A percentile compares a stretch with the other conserved stretches of the same genome.
phyloP scores from a whole-genome alignment of 208 protist genomes.

The Wallacemonas sp. region DNA sequence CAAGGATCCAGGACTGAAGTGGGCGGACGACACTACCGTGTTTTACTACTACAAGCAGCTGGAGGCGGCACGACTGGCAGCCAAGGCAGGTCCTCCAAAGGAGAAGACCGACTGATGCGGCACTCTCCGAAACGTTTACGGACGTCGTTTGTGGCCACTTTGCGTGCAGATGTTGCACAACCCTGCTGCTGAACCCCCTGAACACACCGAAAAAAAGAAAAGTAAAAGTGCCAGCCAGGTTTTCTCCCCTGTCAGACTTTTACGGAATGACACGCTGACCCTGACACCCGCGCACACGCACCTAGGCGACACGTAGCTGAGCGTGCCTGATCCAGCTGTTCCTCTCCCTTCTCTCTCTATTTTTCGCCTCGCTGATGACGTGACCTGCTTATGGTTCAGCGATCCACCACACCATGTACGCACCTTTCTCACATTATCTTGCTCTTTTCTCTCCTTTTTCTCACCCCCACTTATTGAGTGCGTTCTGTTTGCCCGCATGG shows the following conservation, averaged over 20 bases:
- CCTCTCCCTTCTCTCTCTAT: neutral
- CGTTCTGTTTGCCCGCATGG: neutral
- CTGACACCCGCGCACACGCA: too few species aligned
- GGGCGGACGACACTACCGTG: slow-evolving; percentile 51
- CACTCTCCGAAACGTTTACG: slow-evolving; percentile 1
- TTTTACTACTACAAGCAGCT: slow-evolving; percentile 63
- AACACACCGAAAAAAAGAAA: too few species aligned
- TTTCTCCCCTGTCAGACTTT: too few species aligned
- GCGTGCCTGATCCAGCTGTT: too few species aligned
- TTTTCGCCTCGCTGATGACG: neutral
- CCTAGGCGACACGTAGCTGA: too few species aligned
- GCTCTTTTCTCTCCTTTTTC: slow-evolving; percentile 13
- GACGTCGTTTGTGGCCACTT: too few species aligned
- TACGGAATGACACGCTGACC: too few species aligned
- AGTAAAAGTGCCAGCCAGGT: too few species aligned
- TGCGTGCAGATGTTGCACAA: too few species aligned
- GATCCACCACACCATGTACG: too few species aligned
- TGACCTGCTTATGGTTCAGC: neutral
- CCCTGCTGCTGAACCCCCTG: too few species aligned
- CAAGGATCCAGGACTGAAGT: slow-evolving; percentile 54
- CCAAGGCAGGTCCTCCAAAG: neutral
- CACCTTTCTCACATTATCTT: too few species aligned
- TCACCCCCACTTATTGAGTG: neutral
- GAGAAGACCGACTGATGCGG: neutral
- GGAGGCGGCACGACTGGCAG: slow-evolving; percentile 21